Conservation (phyloP, 108 stramenopile genomes). For the Cyclostephanos tholiformis region DNA sequence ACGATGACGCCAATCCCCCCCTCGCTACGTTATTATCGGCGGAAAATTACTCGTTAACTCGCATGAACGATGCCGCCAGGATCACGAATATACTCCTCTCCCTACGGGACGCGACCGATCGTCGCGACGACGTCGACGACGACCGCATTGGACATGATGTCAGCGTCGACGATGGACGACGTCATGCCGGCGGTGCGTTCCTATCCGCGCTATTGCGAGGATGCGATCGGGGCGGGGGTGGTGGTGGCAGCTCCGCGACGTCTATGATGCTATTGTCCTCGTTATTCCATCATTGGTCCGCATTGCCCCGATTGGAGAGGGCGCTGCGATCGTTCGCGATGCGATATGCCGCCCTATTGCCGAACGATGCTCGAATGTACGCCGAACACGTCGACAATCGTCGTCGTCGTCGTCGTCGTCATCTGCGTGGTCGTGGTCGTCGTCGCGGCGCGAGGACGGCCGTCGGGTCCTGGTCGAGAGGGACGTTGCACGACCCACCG, state of each 20-base stretch:
- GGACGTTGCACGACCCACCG: too few species aligned
- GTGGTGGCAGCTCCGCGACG: not conserved
- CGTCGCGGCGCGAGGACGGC: too few species aligned
- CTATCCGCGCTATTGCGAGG: conserved; percentile 30
- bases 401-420: not conserved
- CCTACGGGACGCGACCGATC: too few species aligned
- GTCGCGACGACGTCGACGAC: not conserved
- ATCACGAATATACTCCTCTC: too few species aligned
- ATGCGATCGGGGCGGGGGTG: conserved; percentile 15
- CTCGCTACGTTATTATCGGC: too few species aligned
- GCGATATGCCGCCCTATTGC: conserved; percentile 22
- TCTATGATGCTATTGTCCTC: conserved; percentile 29
- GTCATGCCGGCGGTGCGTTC: not conserved
- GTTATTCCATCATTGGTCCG: conserved; percentile 34
- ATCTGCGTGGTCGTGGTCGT: not conserved
- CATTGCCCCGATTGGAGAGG: conserved; percentile 33
- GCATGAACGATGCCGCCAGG: too few species aligned
- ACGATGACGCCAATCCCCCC: too few species aligned
- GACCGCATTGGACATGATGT: not conserved
- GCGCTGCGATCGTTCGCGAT: conserved; percentile 28
- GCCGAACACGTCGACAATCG: conserved; percentile 26
- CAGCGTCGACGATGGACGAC: not conserved
- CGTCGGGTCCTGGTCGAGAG: too few species aligned
- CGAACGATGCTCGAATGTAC: conserved; percentile 13
- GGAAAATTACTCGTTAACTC: too few species aligned